These are phyloP conservation scores for Eucalyptus globulus DNA, from an alignment of 345 rosid species.

Conservation along the genomic window DNA sequence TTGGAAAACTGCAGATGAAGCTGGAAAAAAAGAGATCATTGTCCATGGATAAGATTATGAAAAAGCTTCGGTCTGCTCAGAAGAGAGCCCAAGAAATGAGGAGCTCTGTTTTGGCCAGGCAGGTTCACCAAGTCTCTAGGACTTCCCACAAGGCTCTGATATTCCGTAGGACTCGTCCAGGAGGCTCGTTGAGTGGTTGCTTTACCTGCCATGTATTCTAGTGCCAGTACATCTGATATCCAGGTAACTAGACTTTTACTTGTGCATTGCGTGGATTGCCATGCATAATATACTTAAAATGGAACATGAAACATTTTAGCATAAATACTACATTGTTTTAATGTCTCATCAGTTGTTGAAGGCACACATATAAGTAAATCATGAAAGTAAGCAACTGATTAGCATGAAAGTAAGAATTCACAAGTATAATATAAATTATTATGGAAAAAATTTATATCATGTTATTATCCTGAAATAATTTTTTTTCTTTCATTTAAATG, in stretches of 20 bases:
- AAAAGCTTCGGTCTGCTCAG: slow-evolving; percentile 77
- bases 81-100: slow-evolving; percentile 95
- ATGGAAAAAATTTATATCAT: neutral
- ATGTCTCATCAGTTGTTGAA: neutral
- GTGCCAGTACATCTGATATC: neutral
- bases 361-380: neutral
- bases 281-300: neutral
- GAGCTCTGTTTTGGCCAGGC: slow-evolving; percentile 49
- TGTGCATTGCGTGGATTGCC: neutral
- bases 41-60: slow-evolving; percentile 92
- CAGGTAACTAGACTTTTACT: neutral
- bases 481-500: neutral
- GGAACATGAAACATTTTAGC: neutral
- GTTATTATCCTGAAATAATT: neutral
- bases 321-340: neutral
- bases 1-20: slow-evolving; percentile 56
- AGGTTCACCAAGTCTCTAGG: slow-evolving; percentile 27
- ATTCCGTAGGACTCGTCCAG: slow-evolving; percentile 41
- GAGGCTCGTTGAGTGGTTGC: slow-evolving; percentile 73
- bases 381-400: neutral
- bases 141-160: slow-evolving; percentile 27
- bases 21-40: slow-evolving; percentile 88
- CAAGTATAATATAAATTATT: neutral
- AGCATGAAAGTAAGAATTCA: neutral
- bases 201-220: slow-evolving; percentile 80